Base-by-base conservation (phyloP, 164 flowering plant genomes). In the Chimonanthus praecox region DNA sequence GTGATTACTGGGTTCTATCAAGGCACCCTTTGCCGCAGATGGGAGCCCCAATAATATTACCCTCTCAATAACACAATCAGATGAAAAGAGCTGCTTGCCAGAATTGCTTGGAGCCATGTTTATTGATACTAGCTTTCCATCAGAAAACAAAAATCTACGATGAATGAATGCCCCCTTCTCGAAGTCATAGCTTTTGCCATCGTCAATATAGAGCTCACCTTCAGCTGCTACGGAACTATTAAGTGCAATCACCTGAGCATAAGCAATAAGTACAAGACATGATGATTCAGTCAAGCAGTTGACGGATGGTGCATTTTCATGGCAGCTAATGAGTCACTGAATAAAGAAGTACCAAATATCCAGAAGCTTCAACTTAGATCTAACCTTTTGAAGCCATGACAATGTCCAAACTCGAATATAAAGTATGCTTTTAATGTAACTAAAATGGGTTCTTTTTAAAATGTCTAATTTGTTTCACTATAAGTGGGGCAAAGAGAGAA, bases 151-250 rank as follows among this genome's bases (percentile, higher is more conserved):
- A 67, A 96, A 96, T 13, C 83, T 89, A 8, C 97, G 93, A 74
- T 96, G 98, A 72, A 94, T 88, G 81, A 80, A 92, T 33, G 92
- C 94, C 15, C 98, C 99, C 69, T 83, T 73, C 75, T 79, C 75
- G 72, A 92, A 96, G 16, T 89, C 92, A 77, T 85, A 92, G 87
- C 94, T 92, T 84, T 87, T 91, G 67, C 99, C 98, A 74, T 96
- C 99, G 74, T 94, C 98, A 15, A 94, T 50, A 60, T 96, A 96
- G 49, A 96, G 91, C 73, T 91, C 94, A 51, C 99, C 99, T 85
- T 91, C 99, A 18, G 99, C 99, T 49, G 74, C 87, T 74, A 73
- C 77, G 68, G 98, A 88, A 78, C 91, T 82, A 76, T 96, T 89
- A 16, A 94, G 86, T 18, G 97, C 98, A 20, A 96, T 86, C 74